Evolutionary conservation across 2,329 filamentous ascomycete species (phyloP).

Genomic region (Phaeoacremonium minimum): DNA sequence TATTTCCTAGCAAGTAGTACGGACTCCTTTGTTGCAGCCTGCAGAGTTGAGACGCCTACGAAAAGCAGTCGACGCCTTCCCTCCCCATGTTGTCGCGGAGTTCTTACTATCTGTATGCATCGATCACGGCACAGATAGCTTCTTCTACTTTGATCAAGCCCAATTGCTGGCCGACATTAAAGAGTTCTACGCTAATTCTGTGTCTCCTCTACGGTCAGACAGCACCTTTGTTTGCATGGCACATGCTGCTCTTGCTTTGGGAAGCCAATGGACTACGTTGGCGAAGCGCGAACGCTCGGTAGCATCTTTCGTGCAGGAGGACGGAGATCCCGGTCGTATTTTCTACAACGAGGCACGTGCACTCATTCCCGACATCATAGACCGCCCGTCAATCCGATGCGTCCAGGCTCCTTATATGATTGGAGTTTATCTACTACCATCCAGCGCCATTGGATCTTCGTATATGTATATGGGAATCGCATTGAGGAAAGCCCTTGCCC

Average conservation of each 20-base stretch:
- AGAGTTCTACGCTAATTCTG: constrained; percentile 16
- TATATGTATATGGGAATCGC: constrained; percentile 24
- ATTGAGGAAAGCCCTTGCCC: constrained; percentile 19
- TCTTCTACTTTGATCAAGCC: constrained; percentile 24
- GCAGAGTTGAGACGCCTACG: constrained; percentile 14
- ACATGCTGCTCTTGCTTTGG: constrained; percentile 21
- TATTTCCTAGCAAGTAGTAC: no score
- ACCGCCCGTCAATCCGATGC: constrained; percentile 21
- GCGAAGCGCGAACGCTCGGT: constrained; percentile 15
- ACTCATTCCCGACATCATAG: constrained; percentile 26
- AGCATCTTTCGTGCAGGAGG: constrained; percentile 2
- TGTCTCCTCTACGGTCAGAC: constrained; percentile 14
- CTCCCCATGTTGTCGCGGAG: constrained; percentile 18
- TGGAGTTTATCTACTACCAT: constrained; percentile 28
- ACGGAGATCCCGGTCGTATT: constrained; percentile 20
- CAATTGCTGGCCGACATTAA: constrained; percentile 17
- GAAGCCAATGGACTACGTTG: constrained; percentile 27
- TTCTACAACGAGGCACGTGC: constrained; percentile 22
- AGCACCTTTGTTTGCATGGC: constrained; percentile 19
- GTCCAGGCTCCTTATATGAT: constrained; percentile 26
- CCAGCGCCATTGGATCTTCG: constrained; percentile 25
- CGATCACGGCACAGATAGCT: constrained; percentile 17
- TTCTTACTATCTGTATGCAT: constrained; percentile 23
- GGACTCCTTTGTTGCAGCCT: constrained; percentile 9
- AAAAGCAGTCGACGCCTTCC: constrained; percentile 16